Evolutionary conservation across 73 alveolate species (phyloP).

Genomic region (Tetrahymena malaccensis): DNA sequence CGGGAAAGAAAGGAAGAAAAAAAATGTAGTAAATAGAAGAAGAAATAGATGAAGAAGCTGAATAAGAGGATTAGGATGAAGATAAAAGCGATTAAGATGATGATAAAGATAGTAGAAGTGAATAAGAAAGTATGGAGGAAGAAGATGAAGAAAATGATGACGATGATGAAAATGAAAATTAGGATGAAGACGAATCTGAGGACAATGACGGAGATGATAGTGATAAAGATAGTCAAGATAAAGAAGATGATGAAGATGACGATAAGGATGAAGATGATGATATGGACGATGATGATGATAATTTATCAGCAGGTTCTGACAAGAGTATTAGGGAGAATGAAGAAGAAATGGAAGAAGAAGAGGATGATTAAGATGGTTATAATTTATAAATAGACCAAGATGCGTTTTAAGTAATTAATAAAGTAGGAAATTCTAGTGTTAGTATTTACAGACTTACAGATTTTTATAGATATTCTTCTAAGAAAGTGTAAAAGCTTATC

Average conservation of each 20-base stretch:
- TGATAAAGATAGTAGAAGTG: not conserved
- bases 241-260: not conserved
- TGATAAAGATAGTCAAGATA: not conserved
- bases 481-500: not conserved
- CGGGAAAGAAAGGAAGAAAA: not conserved
- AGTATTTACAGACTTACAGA: not conserved
- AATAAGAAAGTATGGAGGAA: not conserved
- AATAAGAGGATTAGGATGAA: not conserved
- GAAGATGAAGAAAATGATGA: not conserved
- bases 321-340: not conserved
- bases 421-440: not conserved
- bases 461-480: not conserved
- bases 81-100: not conserved
- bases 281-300: not conserved
- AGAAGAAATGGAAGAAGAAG: not conserved
- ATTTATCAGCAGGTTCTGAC: not conserved
- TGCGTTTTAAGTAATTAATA: not conserved
- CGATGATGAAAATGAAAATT: not conserved
- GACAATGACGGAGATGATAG: not conserved
- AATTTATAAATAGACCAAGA: not conserved
- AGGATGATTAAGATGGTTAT: not conserved
- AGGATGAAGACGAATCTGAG: not conserved
- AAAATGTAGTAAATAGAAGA: not conserved
- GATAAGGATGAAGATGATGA: constrained; percentile 4
- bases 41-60: not conserved